Base-by-base conservation (phyloP, 352 stramenopile genomes). In the Pythium rhizo-oryzae region DNA sequence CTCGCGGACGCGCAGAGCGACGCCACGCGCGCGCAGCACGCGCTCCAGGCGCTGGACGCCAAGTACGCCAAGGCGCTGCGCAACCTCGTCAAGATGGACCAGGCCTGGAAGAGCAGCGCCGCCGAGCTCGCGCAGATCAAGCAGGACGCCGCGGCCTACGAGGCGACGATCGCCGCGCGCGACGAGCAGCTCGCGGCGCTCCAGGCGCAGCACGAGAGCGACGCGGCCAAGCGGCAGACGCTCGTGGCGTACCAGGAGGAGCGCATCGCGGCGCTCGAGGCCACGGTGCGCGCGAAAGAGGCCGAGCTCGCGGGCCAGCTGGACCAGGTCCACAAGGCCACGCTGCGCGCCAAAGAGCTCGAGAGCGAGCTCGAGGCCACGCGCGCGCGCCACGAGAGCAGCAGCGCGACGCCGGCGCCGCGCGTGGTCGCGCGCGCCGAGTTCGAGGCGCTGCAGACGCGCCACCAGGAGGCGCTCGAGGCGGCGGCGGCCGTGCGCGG, bases 11-110 rank as follows among this genome's bases (percentile, higher is more conserved):
- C 82, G 35, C 81, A 93, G 65, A 58, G 75, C 24, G 62, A 59
- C 58, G 64, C 89, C n/a, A 75, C 77, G 25, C 49, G 65, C 41
- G 79, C 78, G 44, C 69, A 86, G 59, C 41, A 72, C 51, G 72
- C 74, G 52, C 70, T 91, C 39, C 74, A 82, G 46, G 61, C 59
- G 30, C 73, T 90, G 46, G 77, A 93, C n/a, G 64, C 24, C 35
- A 87, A 85, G 64, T 83, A 93, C 65, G 66, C 81, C 43, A 87
- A 96, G 72, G 76, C 84, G 8, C 79, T 93, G 72, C 66, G 63
- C 16, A 91, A 90, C 39, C 68, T 96, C 30, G 59, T 87, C 37
- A 87, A 81, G 62, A 67, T 96, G 56, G 87, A 96, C 60, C 71
- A 83, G 33, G 85, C 85, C 44, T 96, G 85, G 85, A 84, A 89